Percentiles rank a stretch among this genome's conserved stretches.
phyloP scores from a whole-genome alignment of 2,329 filamentous ascomycete species.

The Fusarium keratoplasticum region DNA sequence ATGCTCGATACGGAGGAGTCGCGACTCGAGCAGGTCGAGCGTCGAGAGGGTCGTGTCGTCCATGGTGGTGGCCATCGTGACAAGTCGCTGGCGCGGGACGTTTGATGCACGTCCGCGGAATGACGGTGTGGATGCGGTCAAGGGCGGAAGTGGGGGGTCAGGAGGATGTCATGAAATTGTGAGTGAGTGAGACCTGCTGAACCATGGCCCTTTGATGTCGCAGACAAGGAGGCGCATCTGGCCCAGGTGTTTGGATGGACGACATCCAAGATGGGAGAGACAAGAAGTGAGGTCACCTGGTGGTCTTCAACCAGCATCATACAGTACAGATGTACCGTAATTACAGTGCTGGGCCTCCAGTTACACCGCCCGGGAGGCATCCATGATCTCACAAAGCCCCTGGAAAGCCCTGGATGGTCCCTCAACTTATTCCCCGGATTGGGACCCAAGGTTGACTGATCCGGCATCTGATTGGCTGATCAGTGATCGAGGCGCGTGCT shows the following conservation, averaged over 20 bases:
- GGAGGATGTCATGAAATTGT: conserved; percentile 41
- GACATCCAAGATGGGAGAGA: neutral
- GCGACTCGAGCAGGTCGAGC: conserved; percentile 67
- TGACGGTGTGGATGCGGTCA: conserved; percentile 34
- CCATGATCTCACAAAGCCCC: conserved; percentile 10
- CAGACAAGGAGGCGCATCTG: conserved; percentile 6
- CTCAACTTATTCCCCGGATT: conserved; percentile 35
- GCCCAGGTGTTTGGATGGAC: neutral
- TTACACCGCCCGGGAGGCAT: neutral
- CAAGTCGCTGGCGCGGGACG: conserved; percentile 27
- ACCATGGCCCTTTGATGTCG: conserved; percentile 22
- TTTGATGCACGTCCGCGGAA: conserved; percentile 21
- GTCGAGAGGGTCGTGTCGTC: conserved; percentile 67
- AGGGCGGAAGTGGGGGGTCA: conserved; percentile 41
- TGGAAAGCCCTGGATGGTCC: conserved; percentile 17
- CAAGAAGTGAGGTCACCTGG: neutral
- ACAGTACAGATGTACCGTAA: neutral
- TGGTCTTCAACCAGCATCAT: neutral
- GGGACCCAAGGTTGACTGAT: conserved; percentile 14
- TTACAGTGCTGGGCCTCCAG: neutral
- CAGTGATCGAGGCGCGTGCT: neutral
- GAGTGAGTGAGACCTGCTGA: conserved; percentile 33
- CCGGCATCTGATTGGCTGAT: conserved; percentile 17
- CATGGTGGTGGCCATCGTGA: conserved; percentile 52
- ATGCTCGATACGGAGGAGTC: conserved; percentile 70